Base-by-base conservation (phyloP, 768 basidiomycete genomes). In the Xerocomellus intermedius region DNA sequence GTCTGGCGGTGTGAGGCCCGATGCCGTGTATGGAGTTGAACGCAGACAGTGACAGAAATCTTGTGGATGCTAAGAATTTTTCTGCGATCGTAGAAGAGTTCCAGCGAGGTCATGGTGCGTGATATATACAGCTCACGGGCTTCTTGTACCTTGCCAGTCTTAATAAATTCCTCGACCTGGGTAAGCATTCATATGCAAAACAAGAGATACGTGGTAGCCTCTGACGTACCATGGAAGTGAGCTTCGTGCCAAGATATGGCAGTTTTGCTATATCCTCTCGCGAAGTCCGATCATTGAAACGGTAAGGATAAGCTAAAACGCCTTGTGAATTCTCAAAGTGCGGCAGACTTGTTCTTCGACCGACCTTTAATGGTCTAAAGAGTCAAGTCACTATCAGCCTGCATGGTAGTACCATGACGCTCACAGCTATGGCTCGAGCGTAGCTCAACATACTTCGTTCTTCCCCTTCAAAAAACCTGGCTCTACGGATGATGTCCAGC, bases 21-120 rank as follows among this genome's bases (percentile, higher is more conserved):
- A 94, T 85, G 9, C 89, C 86, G 50, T 94, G 84, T 52, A 94
- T 71, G 6, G 80, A 75, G 14, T 79, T 73, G 63, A 94, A 89
- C 0, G 73, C 62, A 8, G 79, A 77, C 8, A 92, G 77, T 0
- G 82, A 69, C 48, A 74, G 69, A 65, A 81, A 90, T 35, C 87
- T 82, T 24, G 75, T 58, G 1, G 83, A 83, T 7, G 65, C 63
- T 7, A 70, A 68, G 10, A 80, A 80, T 9, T 63, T 75, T 66
- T 77, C 82, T 87, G 52, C 21, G n/a, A n/a, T 30, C 36, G 39
- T 50, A 37, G 35, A 21, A n/a, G 39, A 35, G 43, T 41, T 52
- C 48, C 16, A 54, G 37, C 5, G 5, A 38, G 4, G 4, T 10
- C 17, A 45, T 14, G 16, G 39, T 21, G 10, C 30, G 71, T 73